A percentile compares a stretch with the other conserved stretches of the same genome.
Evolutionary conservation across 139 green algal genomes (phyloP).

Genomic region (Asterochloris erici): DNA sequence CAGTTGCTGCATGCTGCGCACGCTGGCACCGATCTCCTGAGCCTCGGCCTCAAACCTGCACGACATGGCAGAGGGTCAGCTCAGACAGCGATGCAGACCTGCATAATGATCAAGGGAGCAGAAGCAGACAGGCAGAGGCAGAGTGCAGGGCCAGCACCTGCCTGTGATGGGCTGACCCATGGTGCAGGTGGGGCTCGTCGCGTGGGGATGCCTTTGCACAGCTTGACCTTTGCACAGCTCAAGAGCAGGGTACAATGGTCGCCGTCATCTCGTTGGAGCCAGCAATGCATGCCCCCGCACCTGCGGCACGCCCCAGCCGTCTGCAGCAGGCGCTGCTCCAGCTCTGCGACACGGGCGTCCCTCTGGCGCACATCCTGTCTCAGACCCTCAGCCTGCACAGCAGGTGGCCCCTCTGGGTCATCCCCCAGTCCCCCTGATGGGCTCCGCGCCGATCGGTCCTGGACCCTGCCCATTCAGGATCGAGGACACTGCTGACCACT

Average conservation of each 20-base stretch:
- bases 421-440: too few species aligned
- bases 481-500: too few species aligned
- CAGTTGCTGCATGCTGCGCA: conserved; percentile 13
- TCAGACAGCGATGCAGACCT: background rate
- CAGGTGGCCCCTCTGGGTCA: too few species aligned
- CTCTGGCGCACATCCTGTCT: background rate
- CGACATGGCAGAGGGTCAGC: background rate
- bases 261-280: too few species aligned
- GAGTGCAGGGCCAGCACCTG: background rate
- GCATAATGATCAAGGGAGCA: background rate
- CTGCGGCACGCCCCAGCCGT: conserved; percentile 6
- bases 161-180: background rate
- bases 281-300: background rate
- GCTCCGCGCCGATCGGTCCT: too few species aligned
- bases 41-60: conserved; percentile 9
- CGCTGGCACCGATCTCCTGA: conserved; percentile 6
- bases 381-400: background rate
- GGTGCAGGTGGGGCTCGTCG: too few species aligned
- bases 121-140: too few species aligned
- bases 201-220: too few species aligned
- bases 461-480: too few species aligned
- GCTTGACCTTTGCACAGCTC: too few species aligned
- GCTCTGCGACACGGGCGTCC: background rate
- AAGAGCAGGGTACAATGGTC: too few species aligned
- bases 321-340: conserved; percentile 16